Conservation (phyloP, 1,284 basidiomycete genomes). For the Sanghuangporus weigelae region DNA sequence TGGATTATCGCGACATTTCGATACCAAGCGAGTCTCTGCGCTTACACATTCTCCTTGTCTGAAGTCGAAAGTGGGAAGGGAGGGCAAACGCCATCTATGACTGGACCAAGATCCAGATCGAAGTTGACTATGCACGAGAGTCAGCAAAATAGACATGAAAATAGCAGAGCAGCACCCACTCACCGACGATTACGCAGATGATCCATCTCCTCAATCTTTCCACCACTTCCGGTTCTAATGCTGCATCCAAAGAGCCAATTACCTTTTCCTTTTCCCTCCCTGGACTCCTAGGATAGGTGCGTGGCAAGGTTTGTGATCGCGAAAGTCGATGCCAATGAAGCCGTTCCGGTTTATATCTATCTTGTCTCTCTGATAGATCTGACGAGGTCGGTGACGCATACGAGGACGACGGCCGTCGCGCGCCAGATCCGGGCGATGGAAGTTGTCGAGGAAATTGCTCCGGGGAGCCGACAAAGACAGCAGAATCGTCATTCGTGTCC, state of each 20-base stretch:
- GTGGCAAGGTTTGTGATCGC: constrained; percentile 39
- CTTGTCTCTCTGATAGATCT: constrained; percentile 21
- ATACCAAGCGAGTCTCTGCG: constrained; percentile 17
- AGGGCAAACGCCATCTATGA: constrained; percentile 70
- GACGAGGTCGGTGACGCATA: constrained; percentile 28
- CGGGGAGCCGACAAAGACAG: constrained; percentile 6
- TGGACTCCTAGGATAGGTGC: constrained; percentile 18
- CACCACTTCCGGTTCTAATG: constrained; percentile 43
- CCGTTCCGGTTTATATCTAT: constrained; percentile 19
- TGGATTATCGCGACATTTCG: constrained; percentile 16
- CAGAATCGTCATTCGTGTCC: constrained; percentile 10
- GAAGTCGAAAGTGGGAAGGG: constrained; percentile 53
- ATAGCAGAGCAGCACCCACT: constrained; percentile 20
- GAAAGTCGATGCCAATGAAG: constrained; percentile 20
- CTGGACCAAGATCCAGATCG: constrained; percentile 83
- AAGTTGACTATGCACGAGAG: constrained; percentile 63
- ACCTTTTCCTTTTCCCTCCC: constrained; percentile 17
- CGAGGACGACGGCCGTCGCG: constrained; percentile 3
- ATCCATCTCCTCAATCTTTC: constrained; percentile 68
- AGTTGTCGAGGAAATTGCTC: constrained; percentile 2
- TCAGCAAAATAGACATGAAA: constrained; percentile 9
- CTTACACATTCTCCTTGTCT: constrained; percentile 84
- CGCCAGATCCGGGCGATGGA: background rate
- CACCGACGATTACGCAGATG: constrained; percentile 73
- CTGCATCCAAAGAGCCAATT: constrained; percentile 9